phyloP scores from a whole-genome alignment of 2,329 filamentous ascomycete genomes.

The Eutypa lata region DNA sequence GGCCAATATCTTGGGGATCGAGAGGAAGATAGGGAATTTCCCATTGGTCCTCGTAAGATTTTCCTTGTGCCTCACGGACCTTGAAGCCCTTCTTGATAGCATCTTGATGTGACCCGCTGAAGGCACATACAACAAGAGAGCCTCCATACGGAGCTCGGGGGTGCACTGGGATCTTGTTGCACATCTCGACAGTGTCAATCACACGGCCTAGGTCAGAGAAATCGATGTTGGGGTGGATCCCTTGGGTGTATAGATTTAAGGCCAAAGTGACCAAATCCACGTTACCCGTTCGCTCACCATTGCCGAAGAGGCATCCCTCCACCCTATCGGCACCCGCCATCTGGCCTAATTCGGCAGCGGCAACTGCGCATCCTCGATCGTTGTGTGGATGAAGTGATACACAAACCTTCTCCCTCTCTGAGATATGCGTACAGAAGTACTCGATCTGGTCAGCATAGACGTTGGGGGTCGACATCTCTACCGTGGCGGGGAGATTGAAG shows the following conservation, averaged over 20 bases:
- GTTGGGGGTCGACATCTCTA: constrained; percentile 93
- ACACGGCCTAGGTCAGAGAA: constrained; percentile 85
- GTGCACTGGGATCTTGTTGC: constrained; percentile 93
- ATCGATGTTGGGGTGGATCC: constrained; percentile 79
- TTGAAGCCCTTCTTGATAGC: constrained; percentile 93
- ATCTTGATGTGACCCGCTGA: constrained; percentile 90
- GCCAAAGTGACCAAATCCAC: constrained; percentile 91
- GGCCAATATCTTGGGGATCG: constrained; percentile 88
- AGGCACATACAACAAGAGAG: constrained; percentile 86
- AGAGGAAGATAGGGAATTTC: constrained; percentile 87
- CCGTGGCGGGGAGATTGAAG: constrained; percentile 94
- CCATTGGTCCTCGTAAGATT: constrained; percentile 68
- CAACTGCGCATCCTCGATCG: constrained; percentile 85
- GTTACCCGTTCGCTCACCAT: constrained; percentile 93
- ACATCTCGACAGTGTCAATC: constrained; percentile 85
- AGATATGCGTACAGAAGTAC: constrained; percentile 85
- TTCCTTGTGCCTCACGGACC: constrained; percentile 58
- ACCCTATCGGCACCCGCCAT: constrained; percentile 96
- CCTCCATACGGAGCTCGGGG: constrained; percentile 88
- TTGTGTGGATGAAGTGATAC: constrained; percentile 94
- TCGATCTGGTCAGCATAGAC: constrained; percentile 96
- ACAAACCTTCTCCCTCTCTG: constrained; percentile 79
- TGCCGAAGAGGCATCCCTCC: constrained; percentile 90
- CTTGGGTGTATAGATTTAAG: constrained; percentile 93
- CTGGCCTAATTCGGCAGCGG: constrained; percentile 86